Percentiles rank a stretch among this genome's conserved stretches.
These are phyloP conservation scores for Dillenia turbinata DNA, from an alignment of 164 flowering plant genomes.

Conservation along the genomic window DNA sequence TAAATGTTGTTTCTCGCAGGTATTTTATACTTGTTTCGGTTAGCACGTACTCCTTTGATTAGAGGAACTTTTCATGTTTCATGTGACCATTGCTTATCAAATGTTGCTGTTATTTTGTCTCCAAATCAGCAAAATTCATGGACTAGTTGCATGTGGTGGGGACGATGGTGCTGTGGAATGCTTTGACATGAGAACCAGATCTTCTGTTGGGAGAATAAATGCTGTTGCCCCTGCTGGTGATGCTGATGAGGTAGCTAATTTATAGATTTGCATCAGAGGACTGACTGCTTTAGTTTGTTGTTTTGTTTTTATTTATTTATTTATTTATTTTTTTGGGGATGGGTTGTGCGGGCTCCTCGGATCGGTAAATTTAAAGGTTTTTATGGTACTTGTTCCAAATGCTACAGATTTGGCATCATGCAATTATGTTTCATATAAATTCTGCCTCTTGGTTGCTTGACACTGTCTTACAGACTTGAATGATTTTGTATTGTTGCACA, in stretches of 20 bases:
- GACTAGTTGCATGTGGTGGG: slow-evolving; percentile 91
- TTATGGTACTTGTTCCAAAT: too few relatives aligned
- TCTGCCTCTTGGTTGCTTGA: too few relatives aligned
- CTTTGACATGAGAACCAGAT: slow-evolving; percentile 78
- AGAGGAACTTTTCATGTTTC: neutral
- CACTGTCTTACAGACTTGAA: too few relatives aligned
- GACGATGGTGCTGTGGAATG: slow-evolving; percentile 98
- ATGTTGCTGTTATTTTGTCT: slow-evolving; percentile 5
- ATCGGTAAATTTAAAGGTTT: too few relatives aligned
- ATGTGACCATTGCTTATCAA: neutral
- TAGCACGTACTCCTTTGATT: neutral
- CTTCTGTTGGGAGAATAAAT: slow-evolving; percentile 81
- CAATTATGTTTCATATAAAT: too few relatives aligned
- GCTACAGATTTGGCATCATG: too few relatives aligned
- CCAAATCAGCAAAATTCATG: slow-evolving; percentile 70
- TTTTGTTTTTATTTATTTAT: too few relatives aligned
- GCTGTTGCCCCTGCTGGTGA: slow-evolving; percentile 68
- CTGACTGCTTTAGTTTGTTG: neutral
- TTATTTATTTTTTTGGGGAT: too few relatives aligned
- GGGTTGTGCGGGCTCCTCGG: too few relatives aligned
- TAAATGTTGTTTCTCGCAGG: slow-evolving; percentile 90
- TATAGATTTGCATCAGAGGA: neutral
- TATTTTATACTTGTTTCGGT: slow-evolving; percentile 10
- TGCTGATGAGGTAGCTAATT: slow-evolving; percentile 49
- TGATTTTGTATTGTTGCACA: too few relatives aligned